A percentile compares a stretch with the other conserved stretches of the same genome.
Conservation (phyloP, 2,329 filamentous ascomycete species). For the Talaromyces sp. region DNA sequence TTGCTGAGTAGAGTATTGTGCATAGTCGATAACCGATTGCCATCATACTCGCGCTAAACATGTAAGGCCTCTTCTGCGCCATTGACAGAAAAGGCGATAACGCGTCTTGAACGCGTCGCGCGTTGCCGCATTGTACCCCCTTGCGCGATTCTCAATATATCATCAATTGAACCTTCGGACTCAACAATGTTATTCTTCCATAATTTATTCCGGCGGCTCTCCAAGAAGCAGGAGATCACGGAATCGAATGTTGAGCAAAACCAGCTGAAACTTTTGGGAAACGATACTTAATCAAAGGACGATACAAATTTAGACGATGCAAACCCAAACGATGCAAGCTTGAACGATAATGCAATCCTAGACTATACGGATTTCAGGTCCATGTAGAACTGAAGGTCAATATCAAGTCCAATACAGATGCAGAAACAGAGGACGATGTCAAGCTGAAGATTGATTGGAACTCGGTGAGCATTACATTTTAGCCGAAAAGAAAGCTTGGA, state of each 20-base stretch:
- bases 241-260: background rate
- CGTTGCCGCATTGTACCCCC: background rate
- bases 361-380: background rate
- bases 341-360: background rate
- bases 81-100: background rate
- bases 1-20: background rate
- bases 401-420: background rate
- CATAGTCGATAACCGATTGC: background rate
- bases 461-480: background rate
- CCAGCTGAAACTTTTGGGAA: background rate
- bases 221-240: background rate
- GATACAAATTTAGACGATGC: background rate
- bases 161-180: background rate
- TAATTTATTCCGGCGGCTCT: background rate
- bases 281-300: background rate
- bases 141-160: background rate
- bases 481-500: background rate
- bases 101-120: background rate
- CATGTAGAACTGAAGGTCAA: background rate
- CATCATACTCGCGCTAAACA: background rate
- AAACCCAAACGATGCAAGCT: background rate
- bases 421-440: background rate
- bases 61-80: background rate
- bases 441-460: background rate
- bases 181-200: background rate